Conservation (phyloP, 371 early-diverging fungal species). For the Actinomortierella wolfii region DNA sequence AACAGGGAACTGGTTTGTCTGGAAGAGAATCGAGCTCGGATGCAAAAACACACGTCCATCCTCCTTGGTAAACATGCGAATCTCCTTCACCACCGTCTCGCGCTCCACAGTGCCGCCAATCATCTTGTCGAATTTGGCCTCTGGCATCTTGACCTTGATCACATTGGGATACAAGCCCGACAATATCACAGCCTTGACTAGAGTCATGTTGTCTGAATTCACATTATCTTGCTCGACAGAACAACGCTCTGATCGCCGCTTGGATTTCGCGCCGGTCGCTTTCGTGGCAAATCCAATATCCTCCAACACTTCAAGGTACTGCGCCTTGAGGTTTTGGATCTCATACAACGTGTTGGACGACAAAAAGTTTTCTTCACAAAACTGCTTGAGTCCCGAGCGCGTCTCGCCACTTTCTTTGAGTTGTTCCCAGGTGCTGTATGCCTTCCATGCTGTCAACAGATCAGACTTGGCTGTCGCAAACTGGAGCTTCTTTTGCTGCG, state of each 20-base stretch:
- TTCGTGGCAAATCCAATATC: constrained; percentile 65
- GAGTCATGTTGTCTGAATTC: constrained; percentile 54
- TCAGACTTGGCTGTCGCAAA: constrained; percentile 71
- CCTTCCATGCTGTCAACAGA: constrained; percentile 69
- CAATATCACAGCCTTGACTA: constrained; percentile 65
- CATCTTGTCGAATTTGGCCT: constrained; percentile 74
- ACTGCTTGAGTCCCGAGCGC: constrained; percentile 50
- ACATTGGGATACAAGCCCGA: constrained; percentile 73
- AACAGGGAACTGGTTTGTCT: constrained; percentile 58
- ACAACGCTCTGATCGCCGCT: constrained; percentile 31
- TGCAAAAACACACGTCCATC: constrained; percentile 81
- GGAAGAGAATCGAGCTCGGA: constrained; percentile 75
- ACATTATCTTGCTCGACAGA: constrained; percentile 46
- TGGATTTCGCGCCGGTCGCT: constrained; percentile 10
- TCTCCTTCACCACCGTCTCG: constrained; percentile 74
- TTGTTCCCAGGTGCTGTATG: constrained; percentile 67
- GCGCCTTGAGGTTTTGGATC: constrained; percentile 56
- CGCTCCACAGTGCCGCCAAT: constrained; percentile 74
- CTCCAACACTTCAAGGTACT: constrained; percentile 60
- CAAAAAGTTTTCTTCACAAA: constrained; percentile 64
- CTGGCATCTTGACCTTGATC: constrained; percentile 72
- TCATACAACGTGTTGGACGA: constrained; percentile 60
- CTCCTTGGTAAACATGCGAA: constrained; percentile 70
- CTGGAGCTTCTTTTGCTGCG: constrained; percentile 52
- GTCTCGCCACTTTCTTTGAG: constrained; percentile 42